Conservation (phyloP, 2,329 filamentous ascomycete genomes). For the Aureobasidium subglaciale region DNA sequence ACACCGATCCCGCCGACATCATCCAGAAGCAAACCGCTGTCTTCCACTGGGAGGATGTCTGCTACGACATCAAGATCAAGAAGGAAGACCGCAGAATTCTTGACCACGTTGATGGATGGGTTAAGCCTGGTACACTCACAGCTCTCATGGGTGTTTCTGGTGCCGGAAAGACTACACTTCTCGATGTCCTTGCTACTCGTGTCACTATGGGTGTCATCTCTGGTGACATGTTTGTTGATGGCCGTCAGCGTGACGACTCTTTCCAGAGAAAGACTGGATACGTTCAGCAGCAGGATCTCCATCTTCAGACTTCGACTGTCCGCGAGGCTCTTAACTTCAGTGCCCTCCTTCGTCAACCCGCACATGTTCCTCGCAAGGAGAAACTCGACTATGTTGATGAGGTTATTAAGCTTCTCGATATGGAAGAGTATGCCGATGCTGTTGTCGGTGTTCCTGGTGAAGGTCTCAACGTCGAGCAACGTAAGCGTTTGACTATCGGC, state of each 20-base stretch:
- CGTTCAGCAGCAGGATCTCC: slow-evolving; percentile 87
- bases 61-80: slow-evolving; percentile 76
- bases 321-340: slow-evolving; percentile 83
- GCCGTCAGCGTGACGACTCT: slow-evolving; percentile 63
- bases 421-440: slow-evolving; percentile 84
- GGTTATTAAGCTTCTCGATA: slow-evolving; percentile 83
- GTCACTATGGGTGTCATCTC: slow-evolving; percentile 83
- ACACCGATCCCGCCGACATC: slow-evolving; percentile 31
- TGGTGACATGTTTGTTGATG: slow-evolving; percentile 81
- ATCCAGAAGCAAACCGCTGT: slow-evolving; percentile 54
- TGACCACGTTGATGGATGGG: slow-evolving; percentile 84
- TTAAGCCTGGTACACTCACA: slow-evolving; percentile 84
- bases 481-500: slow-evolving; percentile 79
- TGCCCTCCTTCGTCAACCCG: slow-evolving; percentile 76
- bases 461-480: slow-evolving; percentile 64
- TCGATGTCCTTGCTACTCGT: slow-evolving; percentile 79
- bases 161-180: slow-evolving; percentile 87
- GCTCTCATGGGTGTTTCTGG: slow-evolving; percentile 88
- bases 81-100: slow-evolving; percentile 66
- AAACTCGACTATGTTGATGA: slow-evolving; percentile 85
- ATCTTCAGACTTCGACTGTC: slow-evolving; percentile 76
- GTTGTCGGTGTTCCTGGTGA: slow-evolving; percentile 86
- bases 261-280: slow-evolving; percentile 93
- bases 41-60: slow-evolving; percentile 81
- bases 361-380: slow-evolving; percentile 61